These are phyloP conservation scores for Umbilicaria muhlenbergii DNA, from an alignment of 495 filamentous ascomycete genomes.

Conservation along the genomic window DNA sequence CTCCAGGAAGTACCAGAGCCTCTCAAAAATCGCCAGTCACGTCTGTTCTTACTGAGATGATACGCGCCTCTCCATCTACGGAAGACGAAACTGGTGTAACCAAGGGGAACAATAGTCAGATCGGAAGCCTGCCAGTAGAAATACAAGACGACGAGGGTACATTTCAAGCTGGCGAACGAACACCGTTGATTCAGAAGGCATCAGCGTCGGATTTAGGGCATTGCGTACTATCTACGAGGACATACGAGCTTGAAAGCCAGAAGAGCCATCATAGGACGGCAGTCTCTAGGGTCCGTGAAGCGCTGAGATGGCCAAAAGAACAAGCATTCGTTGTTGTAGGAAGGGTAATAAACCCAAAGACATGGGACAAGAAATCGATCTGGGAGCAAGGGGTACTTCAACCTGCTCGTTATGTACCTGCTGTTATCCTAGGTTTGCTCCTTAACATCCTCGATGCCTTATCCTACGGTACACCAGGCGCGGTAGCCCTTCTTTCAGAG, in stretches of 20 bases:
- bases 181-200: constrained; percentile 17
- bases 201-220: constrained; percentile 11
- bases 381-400: constrained; percentile 49
- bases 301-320: not conserved
- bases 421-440: constrained; percentile 74
- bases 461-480: constrained; percentile 56
- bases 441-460: constrained; percentile 88
- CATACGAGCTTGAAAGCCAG: constrained; percentile 23
- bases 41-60: constrained; percentile 49
- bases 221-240: constrained; percentile 1
- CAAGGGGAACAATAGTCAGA: no score
- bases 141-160: constrained; percentile 11
- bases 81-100: constrained; percentile 10
- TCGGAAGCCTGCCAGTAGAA: not conserved
- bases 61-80: constrained; percentile 35
- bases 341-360: constrained; percentile 38
- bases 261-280: constrained; percentile 4
- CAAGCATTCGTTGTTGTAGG: constrained; percentile 4
- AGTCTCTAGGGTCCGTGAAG: constrained; percentile 8
- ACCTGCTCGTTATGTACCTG: constrained; percentile 56
- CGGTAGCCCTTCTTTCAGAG: not conserved
- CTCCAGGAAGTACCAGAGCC: constrained; percentile 21
- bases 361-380: constrained; percentile 51
- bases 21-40: constrained; percentile 19
- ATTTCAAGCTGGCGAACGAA: constrained; percentile 16